A percentile compares a stretch with the other conserved stretches of the same genome.
These are phyloP conservation scores for Nigrograna mackinnonii DNA, from an alignment of 2,329 filamentous ascomycete species.

Conservation along the genomic window DNA sequence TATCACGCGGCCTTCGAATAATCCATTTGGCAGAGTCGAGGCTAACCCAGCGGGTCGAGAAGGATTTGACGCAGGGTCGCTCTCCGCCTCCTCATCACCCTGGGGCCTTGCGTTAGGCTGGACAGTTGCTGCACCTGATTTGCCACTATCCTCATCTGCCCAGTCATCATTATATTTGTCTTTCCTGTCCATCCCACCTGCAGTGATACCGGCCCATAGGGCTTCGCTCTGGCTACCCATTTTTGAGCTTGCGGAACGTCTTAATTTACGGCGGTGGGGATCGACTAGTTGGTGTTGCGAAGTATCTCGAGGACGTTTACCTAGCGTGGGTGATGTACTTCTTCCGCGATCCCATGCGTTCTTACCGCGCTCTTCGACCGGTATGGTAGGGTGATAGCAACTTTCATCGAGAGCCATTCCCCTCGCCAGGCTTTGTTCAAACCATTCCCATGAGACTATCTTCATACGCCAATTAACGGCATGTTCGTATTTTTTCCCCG, in stretches of 20 bases:
- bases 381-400: slow-evolving; percentile 78
- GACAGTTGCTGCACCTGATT: too few relatives aligned
- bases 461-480: slow-evolving; percentile 82
- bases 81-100: slow-evolving; percentile 11
- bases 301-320: slow-evolving; percentile 36
- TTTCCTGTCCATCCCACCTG: slow-evolving; percentile 27
- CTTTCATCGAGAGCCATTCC: slow-evolving; percentile 90
- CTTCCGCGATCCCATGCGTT: slow-evolving; percentile 68
- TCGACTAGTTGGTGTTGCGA: slow-evolving; percentile 47
- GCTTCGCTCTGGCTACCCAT: slow-evolving; percentile 77
- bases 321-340: slow-evolving; percentile 45
- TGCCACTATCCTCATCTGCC: slow-evolving; percentile 32
- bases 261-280: slow-evolving; percentile 70
- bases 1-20: slow-evolving; percentile 49
- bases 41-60: slow-evolving; percentile 5
- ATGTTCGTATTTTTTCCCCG: slow-evolving; percentile 88
- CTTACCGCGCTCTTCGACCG: slow-evolving; percentile 70
- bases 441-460: slow-evolving; percentile 82
- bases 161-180: slow-evolving; percentile 34
- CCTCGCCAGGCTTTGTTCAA: slow-evolving; percentile 78
- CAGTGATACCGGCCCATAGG: slow-evolving; percentile 90
- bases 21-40: slow-evolving; percentile 29
- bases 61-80: slow-evolving; percentile 9
- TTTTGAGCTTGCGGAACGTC: slow-evolving; percentile 84
- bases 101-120: slow-evolving; percentile 5